Percentiles rank a stretch among this genome's conserved stretches.
These are phyloP conservation scores for Prillingera fragicola DNA, from an alignment of 1,284 basidiomycete species.

Conservation along the genomic window DNA sequence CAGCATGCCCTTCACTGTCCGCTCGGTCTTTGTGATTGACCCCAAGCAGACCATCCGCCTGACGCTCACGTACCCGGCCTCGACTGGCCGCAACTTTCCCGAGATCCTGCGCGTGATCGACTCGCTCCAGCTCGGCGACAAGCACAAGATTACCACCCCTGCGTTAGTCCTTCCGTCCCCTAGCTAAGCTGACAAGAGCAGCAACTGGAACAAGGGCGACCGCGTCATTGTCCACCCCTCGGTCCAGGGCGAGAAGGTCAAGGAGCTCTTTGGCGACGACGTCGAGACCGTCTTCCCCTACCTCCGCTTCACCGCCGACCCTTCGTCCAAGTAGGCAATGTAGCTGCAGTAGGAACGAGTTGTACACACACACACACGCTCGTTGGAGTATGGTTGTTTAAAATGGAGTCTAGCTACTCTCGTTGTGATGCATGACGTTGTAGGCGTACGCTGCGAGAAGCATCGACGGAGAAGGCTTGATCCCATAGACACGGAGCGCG, in stretches of 20 bases:
- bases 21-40: conserved; percentile 92
- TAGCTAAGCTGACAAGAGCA: too few species aligned
- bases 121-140: conserved; percentile 89
- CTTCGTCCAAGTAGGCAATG: conserved; percentile 25
- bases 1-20: conserved; percentile 61
- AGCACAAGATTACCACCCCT: conserved; percentile 68
- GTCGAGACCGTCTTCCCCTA: conserved; percentile 52
- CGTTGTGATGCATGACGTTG: neutral
- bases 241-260: conserved; percentile 80
- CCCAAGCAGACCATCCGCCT: conserved; percentile 83
- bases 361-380: too few species aligned
- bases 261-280: conserved; percentile 56
- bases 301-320: conserved; percentile 51
- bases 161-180: too few species aligned
- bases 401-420: neutral
- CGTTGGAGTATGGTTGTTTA: too few species aligned
- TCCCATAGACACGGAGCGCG: neutral
- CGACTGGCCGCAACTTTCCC: conserved; percentile 58
- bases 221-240: conserved; percentile 93
- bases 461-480: neutral
- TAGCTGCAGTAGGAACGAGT: too few species aligned
- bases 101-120: conserved; percentile 81
- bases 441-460: neutral
- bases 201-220: conserved; percentile 82
- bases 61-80: conserved; percentile 83